These are phyloP conservation scores for Camillea tinctor DNA, from an alignment of 2,329 filamentous ascomycete species.

Conservation along the genomic window DNA sequence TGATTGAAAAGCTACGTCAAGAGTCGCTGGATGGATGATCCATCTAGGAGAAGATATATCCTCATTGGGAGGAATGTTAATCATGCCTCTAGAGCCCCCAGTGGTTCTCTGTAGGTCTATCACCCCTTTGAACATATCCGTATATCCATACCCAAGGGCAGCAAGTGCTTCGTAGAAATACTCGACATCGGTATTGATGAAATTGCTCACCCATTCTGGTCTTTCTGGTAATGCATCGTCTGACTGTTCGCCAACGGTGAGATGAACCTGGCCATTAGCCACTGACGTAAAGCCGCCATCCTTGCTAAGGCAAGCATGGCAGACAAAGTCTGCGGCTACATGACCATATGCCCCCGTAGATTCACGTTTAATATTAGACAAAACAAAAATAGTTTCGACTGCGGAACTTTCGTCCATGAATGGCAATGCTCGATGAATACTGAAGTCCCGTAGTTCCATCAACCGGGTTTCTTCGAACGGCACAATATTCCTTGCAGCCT, in stretches of 20 bases:
- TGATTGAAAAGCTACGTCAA: slow-evolving; percentile 19
- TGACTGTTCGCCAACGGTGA: not conserved
- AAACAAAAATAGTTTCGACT: slow-evolving; percentile 12
- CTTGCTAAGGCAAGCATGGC: slow-evolving; percentile 5
- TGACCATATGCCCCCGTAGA: not conserved
- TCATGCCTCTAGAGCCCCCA: slow-evolving; percentile 3
- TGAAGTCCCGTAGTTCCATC: slow-evolving; percentile 7
- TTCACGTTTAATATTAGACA: slow-evolving; percentile 1
- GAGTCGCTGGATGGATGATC: slow-evolving; percentile 12
- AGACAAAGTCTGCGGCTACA: slow-evolving; percentile 6
- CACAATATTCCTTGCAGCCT: not conserved
- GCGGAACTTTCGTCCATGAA: slow-evolving; percentile 9
- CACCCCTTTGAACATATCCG: slow-evolving; percentile 9
- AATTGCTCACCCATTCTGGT: slow-evolving; percentile 3
- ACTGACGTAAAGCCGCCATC: slow-evolving; percentile 8
- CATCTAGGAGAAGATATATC: not conserved
- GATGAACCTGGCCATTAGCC: slow-evolving; percentile 7
- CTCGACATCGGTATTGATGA: slow-evolving; percentile 4
- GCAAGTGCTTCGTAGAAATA: slow-evolving; percentile 9
- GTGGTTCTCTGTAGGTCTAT: slow-evolving; percentile 6
- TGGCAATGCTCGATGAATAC: slow-evolving; percentile 2
- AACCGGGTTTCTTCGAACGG: slow-evolving; percentile 1
- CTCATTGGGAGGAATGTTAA: slow-evolving; percentile 5
- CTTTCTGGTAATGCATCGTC: not conserved
- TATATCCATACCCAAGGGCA: slow-evolving; percentile 15